Evolutionary conservation across 345 rosid species (phyloP).

Genomic region (Salix koriyanagi): DNA sequence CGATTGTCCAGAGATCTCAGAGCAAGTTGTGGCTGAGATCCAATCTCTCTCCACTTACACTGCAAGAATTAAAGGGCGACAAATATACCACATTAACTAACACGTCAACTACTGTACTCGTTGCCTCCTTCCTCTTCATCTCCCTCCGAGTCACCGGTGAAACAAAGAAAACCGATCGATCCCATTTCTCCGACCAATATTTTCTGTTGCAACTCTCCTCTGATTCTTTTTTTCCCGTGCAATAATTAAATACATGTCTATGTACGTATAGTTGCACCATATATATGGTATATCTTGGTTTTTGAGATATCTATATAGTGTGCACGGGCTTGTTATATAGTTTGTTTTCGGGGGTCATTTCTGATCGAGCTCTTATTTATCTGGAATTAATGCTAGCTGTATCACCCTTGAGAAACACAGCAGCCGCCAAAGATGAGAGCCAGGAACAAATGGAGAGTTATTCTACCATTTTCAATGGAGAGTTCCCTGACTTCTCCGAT

Average conservation of each 20-base stretch:
- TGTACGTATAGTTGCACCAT: slow-evolving; percentile 15
- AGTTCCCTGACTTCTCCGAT: slow-evolving; percentile 49
- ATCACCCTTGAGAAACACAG: slow-evolving; percentile 43
- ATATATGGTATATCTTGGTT: neutral
- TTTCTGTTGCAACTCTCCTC: neutral
- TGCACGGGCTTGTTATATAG: neutral
- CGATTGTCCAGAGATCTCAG: slow-evolving; percentile 26
- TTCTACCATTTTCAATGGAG: slow-evolving; percentile 20
- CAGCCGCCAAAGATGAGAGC: slow-evolving; percentile 27
- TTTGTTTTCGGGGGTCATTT: neutral
- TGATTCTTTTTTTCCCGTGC: slow-evolving; percentile 16
- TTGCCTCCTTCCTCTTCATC: slow-evolving; percentile 13
- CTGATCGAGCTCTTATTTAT: neutral
- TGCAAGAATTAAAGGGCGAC: neutral
- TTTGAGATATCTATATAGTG: neutral
- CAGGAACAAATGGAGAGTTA: slow-evolving; percentile 46
- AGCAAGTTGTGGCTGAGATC: slow-evolving; percentile 50
- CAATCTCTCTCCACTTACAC: slow-evolving; percentile 27
- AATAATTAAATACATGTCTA: neutral
- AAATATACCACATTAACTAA: slow-evolving; percentile 1
- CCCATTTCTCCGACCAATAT: neutral
- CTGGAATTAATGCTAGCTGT: slow-evolving; percentile 67
- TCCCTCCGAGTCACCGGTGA: slow-evolving; percentile 13
- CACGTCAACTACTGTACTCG: neutral
- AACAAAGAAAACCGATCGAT: neutral